A percentile compares a stretch with the other conserved stretches of the same genome.
These are phyloP conservation scores for Helminthosporium solani DNA, from an alignment of 2,329 filamentous ascomycete species.

Conservation along the genomic window DNA sequence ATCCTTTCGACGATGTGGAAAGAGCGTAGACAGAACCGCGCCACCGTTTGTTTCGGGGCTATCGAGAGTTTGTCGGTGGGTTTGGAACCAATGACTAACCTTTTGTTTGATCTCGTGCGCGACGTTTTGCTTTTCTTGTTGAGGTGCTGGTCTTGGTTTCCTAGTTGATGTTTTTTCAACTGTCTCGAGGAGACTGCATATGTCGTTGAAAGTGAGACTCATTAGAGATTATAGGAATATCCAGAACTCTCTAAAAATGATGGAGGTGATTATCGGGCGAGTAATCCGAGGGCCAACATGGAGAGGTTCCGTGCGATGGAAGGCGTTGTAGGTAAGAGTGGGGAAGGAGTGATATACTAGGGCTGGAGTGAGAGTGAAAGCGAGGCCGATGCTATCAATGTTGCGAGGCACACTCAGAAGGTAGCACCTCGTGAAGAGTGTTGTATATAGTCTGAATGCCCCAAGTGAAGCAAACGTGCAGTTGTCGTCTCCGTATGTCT, in stretches of 20 bases:
- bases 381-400: no score
- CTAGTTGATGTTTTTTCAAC: constrained; percentile 56
- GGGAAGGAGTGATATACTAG: no score
- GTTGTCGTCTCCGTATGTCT: no score
- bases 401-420: no score
- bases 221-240: constrained; percentile 42
- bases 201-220: constrained; percentile 66
- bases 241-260: background rate
- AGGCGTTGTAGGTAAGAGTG: no score
- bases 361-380: no score
- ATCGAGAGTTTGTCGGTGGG: constrained; percentile 61
- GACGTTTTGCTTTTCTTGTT: constrained; percentile 22
- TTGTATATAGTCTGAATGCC: no score
- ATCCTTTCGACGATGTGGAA: constrained; percentile 75
- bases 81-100: constrained; percentile 67
- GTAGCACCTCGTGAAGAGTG: no score
- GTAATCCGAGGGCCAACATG: background rate
- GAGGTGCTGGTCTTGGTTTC: constrained; percentile 43
- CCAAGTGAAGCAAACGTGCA: no score
- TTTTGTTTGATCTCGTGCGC: constrained; percentile 29
- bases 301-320: no score
- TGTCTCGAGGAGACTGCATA: constrained; percentile 73
- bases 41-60: constrained; percentile 57
- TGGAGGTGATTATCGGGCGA: background rate
- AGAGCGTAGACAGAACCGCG: constrained; percentile 71